phyloP scores from a whole-genome alignment of 2,329 filamentous ascomycete genomes.

The Aureobasidium sp. region DNA sequence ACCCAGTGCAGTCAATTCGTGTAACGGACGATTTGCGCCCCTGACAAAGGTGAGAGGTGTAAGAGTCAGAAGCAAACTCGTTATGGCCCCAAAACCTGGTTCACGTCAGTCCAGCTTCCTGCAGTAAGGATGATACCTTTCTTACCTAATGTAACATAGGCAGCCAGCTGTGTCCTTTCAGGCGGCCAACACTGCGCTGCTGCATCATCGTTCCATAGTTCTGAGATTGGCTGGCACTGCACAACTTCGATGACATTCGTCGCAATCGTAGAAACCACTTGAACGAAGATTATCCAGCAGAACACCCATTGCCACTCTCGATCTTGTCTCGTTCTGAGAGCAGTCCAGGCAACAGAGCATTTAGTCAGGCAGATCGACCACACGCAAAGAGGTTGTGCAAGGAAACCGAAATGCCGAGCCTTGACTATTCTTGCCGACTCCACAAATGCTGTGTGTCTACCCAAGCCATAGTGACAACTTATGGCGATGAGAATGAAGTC shows the following conservation, averaged over 20 bases:
- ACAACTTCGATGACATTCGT: not conserved
- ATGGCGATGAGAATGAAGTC: not conserved
- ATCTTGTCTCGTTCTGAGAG: not conserved
- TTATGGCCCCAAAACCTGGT: not conserved
- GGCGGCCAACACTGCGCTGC: not conserved
- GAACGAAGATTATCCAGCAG: constrained; percentile 4
- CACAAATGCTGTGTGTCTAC: not conserved
- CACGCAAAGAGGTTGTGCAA: not conserved
- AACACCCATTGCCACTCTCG: not conserved
- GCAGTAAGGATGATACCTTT: not conserved
- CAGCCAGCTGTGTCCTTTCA: not conserved
- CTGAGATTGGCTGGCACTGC: constrained; percentile 5
- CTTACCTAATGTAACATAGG: not conserved
- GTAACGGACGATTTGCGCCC: not conserved
- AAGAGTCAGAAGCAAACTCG: constrained; percentile 1
- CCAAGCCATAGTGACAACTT: constrained; percentile 10
- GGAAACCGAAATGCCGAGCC: not conserved
- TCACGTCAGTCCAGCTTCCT: not conserved
- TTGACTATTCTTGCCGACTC: not conserved
- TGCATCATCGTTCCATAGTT: not conserved
- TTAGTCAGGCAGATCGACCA: constrained; percentile 8
- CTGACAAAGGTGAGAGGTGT: constrained; percentile 4
- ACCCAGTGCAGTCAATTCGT: not conserved
- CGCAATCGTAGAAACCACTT: not conserved
- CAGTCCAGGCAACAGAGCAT: constrained; percentile 1